phyloP scores from a whole-genome alignment of 176 grass and related monocot species.

The Zoysia pacifica region DNA sequence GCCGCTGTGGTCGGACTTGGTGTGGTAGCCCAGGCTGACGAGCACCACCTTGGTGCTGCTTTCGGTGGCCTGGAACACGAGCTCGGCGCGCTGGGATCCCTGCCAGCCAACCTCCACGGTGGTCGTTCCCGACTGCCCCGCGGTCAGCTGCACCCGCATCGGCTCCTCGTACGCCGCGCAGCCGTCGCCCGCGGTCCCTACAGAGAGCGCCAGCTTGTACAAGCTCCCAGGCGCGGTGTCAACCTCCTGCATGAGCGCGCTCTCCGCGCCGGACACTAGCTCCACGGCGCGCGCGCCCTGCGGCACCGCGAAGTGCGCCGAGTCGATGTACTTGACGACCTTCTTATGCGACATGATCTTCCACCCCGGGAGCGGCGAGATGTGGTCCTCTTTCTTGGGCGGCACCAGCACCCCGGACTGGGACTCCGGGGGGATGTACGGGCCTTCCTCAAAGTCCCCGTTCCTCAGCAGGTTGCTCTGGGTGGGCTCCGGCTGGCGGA shows the following conservation, averaged over 20 bases:
- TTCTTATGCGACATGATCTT: constrained; percentile 57
- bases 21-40: constrained; percentile 46
- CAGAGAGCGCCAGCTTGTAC: constrained; percentile 52
- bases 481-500: background rate
- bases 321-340: constrained; percentile 57
- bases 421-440: constrained; percentile 40
- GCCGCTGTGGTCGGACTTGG: constrained; percentile 42
- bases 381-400: constrained; percentile 32
- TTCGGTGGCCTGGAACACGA: constrained; percentile 42
- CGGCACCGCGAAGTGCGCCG: constrained; percentile 55
- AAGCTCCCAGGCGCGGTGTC: constrained; percentile 28
- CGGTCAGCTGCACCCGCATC: constrained; percentile 17
- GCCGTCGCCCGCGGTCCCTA: constrained; percentile 51
- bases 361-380: constrained; percentile 67
- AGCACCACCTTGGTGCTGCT: constrained; percentile 48
- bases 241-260: constrained; percentile 58
- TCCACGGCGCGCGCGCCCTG: constrained; percentile 56
- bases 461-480: constrained; percentile 43
- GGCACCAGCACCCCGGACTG: constrained; percentile 57
- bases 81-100: constrained; percentile 27
- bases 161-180: constrained; percentile 59
- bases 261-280: constrained; percentile 59
- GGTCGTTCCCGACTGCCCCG: constrained; percentile 4
- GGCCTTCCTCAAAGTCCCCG: constrained; percentile 62
- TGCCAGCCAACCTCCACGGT: background rate